Percentiles rank a stretch among this genome's conserved stretches.
These are phyloP conservation scores for Pseudonitzschia pungens DNA, from an alignment of 108 stramenopile species.

Conservation along the genomic window DNA sequence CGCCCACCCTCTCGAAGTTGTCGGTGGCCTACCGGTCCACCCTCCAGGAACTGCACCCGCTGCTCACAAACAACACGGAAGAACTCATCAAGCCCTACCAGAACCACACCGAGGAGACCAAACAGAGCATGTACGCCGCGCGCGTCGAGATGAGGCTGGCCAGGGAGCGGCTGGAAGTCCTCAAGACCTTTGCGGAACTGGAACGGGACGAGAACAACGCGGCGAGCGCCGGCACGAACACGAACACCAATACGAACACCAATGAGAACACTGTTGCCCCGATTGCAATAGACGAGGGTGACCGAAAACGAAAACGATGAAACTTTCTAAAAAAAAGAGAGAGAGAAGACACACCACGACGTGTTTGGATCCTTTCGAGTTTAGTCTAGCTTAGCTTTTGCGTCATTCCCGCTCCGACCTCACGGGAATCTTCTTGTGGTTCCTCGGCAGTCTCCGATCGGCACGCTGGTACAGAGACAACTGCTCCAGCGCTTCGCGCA, in stretches of 20 bases:
- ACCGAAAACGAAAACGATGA: slow-evolving; percentile 19
- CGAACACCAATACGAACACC: neutral
- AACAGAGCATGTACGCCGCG: slow-evolving; percentile 58
- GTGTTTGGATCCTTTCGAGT: no score
- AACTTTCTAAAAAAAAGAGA: neutral
- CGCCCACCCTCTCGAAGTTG: slow-evolving; percentile 7
- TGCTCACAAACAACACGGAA: slow-evolving; percentile 30
- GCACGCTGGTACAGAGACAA: slow-evolving; percentile 2
- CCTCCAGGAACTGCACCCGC: slow-evolving; percentile 41
- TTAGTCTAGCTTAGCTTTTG: no score
- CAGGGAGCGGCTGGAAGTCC: slow-evolving; percentile 40
- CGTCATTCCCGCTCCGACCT: no score
- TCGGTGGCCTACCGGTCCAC: slow-evolving; percentile 34
- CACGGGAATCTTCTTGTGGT: neutral
- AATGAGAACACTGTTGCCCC: neutral
- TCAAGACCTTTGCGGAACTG: slow-evolving; percentile 27
- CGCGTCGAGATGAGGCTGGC: slow-evolving; percentile 52
- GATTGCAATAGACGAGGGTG: neutral
- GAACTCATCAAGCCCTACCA: slow-evolving; percentile 42
- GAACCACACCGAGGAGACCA: slow-evolving; percentile 41
- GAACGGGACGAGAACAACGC: slow-evolving; percentile 26
- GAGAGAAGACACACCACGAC: neutral
- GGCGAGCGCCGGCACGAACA: neutral
- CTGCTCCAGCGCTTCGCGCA: slow-evolving; percentile 9
- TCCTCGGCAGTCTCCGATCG: slow-evolving; percentile 12